Conservation (phyloP, 495 filamentous ascomycete genomes). For the Podospora pseudocomata region DNA sequence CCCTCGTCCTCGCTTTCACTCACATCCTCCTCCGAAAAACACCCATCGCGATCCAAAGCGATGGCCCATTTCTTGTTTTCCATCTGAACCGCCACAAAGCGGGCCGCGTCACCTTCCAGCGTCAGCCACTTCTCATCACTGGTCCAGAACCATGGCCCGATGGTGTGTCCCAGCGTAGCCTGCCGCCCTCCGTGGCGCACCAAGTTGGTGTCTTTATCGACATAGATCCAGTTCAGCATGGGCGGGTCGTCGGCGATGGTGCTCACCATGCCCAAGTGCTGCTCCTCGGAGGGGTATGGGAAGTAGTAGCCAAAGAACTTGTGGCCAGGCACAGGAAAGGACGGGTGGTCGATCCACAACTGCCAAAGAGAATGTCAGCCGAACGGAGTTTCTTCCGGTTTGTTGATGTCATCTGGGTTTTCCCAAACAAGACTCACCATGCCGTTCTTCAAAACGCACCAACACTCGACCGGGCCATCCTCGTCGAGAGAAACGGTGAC, state of each 20-base stretch:
- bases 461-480: slow-evolving; percentile 34
- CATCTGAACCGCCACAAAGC: slow-evolving; percentile 43
- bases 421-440: slow-evolving; percentile 33
- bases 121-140: slow-evolving; percentile 52
- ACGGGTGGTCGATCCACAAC: slow-evolving; percentile 48
- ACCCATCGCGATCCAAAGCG: slow-evolving; percentile 40
- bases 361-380: slow-evolving; percentile 19
- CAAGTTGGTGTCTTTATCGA: slow-evolving; percentile 53
- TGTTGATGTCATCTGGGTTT: slow-evolving; percentile 13
- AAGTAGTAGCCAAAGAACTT: slow-evolving; percentile 60
- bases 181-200: slow-evolving; percentile 52
- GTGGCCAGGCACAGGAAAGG: slow-evolving; percentile 44
- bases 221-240: slow-evolving; percentile 63
- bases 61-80: slow-evolving; percentile 46
- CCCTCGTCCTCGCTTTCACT: slow-evolving; percentile 26
- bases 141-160: slow-evolving; percentile 57
- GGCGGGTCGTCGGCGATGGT: slow-evolving; percentile 57
- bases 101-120: slow-evolving; percentile 41
- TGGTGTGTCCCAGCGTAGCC: slow-evolving; percentile 44
- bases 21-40: slow-evolving; percentile 25
- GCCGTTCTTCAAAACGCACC: slow-evolving; percentile 43
- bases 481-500: slow-evolving; percentile 44
- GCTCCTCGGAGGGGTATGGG: slow-evolving; percentile 53
- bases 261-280: slow-evolving; percentile 56
- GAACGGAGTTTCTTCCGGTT: background rate